Evolutionary conservation across 2,329 filamentous ascomycete genomes (phyloP).

Genomic region (Ilyonectria destructans): DNA sequence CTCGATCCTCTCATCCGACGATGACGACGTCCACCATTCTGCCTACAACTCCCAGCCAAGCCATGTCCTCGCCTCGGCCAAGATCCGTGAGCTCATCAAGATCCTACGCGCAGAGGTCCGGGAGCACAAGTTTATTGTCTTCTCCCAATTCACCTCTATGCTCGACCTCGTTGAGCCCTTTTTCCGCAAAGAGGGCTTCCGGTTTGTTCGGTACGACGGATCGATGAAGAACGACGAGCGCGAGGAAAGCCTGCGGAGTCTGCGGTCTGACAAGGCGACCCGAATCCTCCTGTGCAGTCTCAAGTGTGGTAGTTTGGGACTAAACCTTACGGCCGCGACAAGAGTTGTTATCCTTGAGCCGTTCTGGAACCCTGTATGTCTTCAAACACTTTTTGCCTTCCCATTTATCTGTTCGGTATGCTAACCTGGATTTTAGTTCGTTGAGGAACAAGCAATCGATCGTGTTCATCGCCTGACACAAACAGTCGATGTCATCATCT

Average conservation of each 20-base stretch:
- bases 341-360: constrained; percentile 96
- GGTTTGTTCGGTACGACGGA: constrained; percentile 93
- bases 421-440: constrained; percentile 72
- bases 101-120: constrained; percentile 85
- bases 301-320: constrained; percentile 91
- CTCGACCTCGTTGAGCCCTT: constrained; percentile 96
- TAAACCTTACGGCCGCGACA: constrained; percentile 95
- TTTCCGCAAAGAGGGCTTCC: constrained; percentile 80
- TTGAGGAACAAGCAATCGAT: constrained; percentile 99
- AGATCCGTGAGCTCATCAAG: constrained; percentile 88
- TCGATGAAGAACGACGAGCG: constrained; percentile 94
- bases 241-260: constrained; percentile 85
- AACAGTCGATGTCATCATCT: constrained; percentile 93
- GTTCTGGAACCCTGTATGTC: constrained; percentile 93
- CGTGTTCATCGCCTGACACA: constrained; percentile 98
- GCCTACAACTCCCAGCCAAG: constrained; percentile 46
- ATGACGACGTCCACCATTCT: constrained; percentile 55
- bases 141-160: constrained; percentile 99
- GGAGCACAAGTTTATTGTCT: constrained; percentile 97
- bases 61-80: constrained; percentile 82
- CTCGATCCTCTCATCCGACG: constrained; percentile 50
- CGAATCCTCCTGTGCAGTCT: constrained; percentile 93
- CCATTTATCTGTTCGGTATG: neutral
- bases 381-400: neutral
- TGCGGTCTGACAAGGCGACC: constrained; percentile 82